Evolutionary conservation across 1,139 yeast genomes (phyloP), one percentile per base, ranked within the genome.

Genomic region (Blastobotrys apis): DNA sequence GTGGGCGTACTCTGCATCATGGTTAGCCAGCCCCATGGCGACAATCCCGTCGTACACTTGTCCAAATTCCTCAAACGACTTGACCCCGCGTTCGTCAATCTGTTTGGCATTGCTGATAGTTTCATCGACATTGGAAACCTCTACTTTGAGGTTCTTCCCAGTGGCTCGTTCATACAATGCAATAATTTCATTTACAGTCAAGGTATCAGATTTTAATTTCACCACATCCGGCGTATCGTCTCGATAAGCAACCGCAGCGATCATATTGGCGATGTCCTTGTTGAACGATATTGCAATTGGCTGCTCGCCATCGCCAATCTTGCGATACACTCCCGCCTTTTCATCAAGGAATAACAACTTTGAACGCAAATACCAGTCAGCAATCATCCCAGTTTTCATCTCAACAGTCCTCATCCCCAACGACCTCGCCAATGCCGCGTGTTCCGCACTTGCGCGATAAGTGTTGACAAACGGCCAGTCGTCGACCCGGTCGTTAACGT

Each of bases 1-100:
- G 54, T 78, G 82, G 44, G 71, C 69, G n/a, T n/a, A n/a, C n/a
- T n/a, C n/a, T 37, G 76, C 75, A 15, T 12, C 16, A 5, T 6
- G n/a, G 50, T 65, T 65, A 39, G 65, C 65, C 9, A 49, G 33
- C 3, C 50, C 33, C 20, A 36, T 35, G 19, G 41, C 30, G 8
- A 32, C 22, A 9, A n/a, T 10, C 5, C 21, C 35, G 15, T 32
- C 8, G 22, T 10, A 32, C 12, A 32, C 22, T 17, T 13, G 13
- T 19, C 6, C 17, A 13, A 32, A 32, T 17, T 43, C 25, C 51
- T 36, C 57, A 60, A 43, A 22, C 12, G 30, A 13, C 6, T 32
- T 15, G 15, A 32, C 20, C 13, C 29, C 29, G 21, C 17, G 13
- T n/a, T 5, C 30, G 19, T 34, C 38, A 12, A 32, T 17, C 20